Conservation (phyloP, 2,329 filamentous ascomycete genomes). For the Cordyceps cicadae region DNA sequence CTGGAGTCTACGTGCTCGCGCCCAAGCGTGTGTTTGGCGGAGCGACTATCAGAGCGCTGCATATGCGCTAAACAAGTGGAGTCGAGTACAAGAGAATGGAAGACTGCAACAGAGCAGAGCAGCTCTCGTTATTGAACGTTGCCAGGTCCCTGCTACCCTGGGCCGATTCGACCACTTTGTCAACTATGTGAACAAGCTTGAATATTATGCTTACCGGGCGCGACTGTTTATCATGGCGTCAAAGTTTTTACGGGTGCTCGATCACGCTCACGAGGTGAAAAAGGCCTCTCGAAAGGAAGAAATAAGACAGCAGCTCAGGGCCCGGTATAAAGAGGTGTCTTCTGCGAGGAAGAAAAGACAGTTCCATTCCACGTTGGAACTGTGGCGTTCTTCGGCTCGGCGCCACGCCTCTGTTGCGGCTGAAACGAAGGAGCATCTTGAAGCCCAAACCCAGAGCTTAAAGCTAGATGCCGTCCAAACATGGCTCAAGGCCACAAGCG, state of each 20-base stretch:
- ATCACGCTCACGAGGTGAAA: not conserved
- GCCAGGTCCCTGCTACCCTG: not conserved
- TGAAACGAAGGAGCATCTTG: slow-evolving; percentile 10
- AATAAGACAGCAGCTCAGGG: slow-evolving; percentile 6
- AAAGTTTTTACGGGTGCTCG: slow-evolving; percentile 1
- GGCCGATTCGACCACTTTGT: not conserved
- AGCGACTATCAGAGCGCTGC: not conserved
- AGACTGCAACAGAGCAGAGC: not conserved
- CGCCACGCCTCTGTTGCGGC: not conserved
- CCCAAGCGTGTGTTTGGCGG: slow-evolving; percentile 9
- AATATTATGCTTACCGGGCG: slow-evolving; percentile 4
- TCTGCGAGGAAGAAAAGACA: slow-evolving; percentile 4
- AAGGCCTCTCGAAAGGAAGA: slow-evolving; percentile 5
- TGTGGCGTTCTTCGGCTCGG: not conserved
- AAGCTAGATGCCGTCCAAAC: slow-evolving; percentile 12
- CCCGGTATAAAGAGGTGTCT: slow-evolving; percentile 8
- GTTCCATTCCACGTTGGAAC: not conserved
- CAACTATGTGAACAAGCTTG: not conserved
- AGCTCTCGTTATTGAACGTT: not conserved
- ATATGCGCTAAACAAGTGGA: not conserved
- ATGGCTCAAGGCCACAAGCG: slow-evolving; percentile 18
- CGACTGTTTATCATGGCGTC: slow-evolving; percentile 8
- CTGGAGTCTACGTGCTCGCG: slow-evolving; percentile 7
- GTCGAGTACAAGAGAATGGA: not conserved
- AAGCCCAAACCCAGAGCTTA: not conserved